Evolutionary conservation across 2,329 filamentous ascomycete genomes (phyloP).

Genomic region (Tolypocladium sp.): DNA sequence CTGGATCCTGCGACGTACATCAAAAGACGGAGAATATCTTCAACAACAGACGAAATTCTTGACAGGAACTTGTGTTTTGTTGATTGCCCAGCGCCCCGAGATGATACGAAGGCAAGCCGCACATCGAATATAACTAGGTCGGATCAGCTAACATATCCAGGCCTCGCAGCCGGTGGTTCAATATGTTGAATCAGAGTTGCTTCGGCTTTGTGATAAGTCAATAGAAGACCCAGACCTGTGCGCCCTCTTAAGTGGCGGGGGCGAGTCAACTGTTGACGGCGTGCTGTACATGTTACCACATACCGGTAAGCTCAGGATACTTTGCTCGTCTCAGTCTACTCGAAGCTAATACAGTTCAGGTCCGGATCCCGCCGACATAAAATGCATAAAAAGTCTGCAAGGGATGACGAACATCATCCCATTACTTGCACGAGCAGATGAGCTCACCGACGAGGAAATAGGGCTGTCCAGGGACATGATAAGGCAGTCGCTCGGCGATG

Average conservation of each 20-base stretch:
- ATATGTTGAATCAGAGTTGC: conserved; percentile 54
- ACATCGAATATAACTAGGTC: not conserved
- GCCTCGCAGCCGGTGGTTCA: conserved; percentile 49
- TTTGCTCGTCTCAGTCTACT: not conserved
- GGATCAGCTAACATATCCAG: conserved; percentile 12
- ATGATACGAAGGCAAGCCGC: conserved; percentile 39
- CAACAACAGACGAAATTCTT: conserved; percentile 59
- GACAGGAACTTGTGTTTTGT: conserved; percentile 93
- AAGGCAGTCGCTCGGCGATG: conserved; percentile 42
- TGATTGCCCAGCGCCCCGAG: conserved; percentile 63
- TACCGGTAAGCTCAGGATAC: conserved; percentile 38
- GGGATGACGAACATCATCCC: conserved; percentile 77
- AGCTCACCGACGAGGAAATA: conserved; percentile 49
- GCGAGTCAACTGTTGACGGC: conserved; percentile 75
- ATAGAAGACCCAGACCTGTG: conserved; percentile 66
- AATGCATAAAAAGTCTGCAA: conserved; percentile 61
- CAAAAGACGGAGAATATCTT: conserved; percentile 56
- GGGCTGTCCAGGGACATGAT: conserved; percentile 51
- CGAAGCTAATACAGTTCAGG: conserved; percentile 16
- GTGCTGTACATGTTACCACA: conserved; percentile 74
- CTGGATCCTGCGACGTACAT: conserved; percentile 47
- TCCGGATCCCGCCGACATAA: conserved; percentile 43
- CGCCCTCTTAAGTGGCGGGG: conserved; percentile 68
- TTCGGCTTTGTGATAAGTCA: conserved; percentile 34
- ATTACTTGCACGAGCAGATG: conserved; percentile 69